phyloP scores from a whole-genome alignment of 768 basidiomycete species.

The Asterophora lycoperdoides region DNA sequence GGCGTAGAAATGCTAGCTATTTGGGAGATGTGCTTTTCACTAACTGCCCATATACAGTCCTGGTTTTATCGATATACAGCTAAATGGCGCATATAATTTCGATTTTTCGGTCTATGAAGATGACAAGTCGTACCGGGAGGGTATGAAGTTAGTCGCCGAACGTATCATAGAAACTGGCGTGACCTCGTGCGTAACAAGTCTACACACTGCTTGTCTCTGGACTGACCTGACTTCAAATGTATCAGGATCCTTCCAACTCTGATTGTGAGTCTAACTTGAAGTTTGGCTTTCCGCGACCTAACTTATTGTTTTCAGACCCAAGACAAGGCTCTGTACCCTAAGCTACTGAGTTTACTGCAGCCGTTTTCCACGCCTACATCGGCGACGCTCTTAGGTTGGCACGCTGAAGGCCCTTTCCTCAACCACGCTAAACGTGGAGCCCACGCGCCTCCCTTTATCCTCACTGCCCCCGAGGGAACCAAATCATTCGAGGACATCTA shows the following conservation, averaged over 20 bases:
- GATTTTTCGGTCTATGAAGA: conserved; percentile 83
- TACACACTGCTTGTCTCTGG: not conserved
- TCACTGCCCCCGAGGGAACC: conserved; percentile 58
- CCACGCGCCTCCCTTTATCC: conserved; percentile 65
- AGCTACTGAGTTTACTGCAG: conserved; percentile 60
- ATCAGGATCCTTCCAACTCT: conserved; percentile 59
- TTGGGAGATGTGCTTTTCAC: not conserved
- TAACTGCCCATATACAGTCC: conserved; percentile 44
- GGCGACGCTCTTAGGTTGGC: conserved; percentile 83
- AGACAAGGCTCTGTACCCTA: conserved; percentile 69
- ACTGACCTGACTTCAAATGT: conserved; percentile 22
- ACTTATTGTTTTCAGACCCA: conserved; percentile 52
- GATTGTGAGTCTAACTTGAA: conserved; percentile 46
- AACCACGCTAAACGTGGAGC: conserved; percentile 80
- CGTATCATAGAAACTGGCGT: conserved; percentile 84
- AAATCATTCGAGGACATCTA: conserved; percentile 72
- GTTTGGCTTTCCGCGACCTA: not conserved
- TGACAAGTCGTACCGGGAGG: conserved; percentile 61
- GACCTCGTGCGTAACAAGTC: conserved; percentile 59
- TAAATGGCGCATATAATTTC: conserved; percentile 87
- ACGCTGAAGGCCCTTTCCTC: conserved; percentile 88
- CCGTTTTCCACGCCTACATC: conserved; percentile 61
- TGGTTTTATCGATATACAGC: conserved; percentile 82
- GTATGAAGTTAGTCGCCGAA: conserved; percentile 67
- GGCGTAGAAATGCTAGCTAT: not conserved